phyloP scores from a whole-genome alignment of 2,329 filamentous ascomycete genomes.

The Pseudofabraea citricarpa region DNA sequence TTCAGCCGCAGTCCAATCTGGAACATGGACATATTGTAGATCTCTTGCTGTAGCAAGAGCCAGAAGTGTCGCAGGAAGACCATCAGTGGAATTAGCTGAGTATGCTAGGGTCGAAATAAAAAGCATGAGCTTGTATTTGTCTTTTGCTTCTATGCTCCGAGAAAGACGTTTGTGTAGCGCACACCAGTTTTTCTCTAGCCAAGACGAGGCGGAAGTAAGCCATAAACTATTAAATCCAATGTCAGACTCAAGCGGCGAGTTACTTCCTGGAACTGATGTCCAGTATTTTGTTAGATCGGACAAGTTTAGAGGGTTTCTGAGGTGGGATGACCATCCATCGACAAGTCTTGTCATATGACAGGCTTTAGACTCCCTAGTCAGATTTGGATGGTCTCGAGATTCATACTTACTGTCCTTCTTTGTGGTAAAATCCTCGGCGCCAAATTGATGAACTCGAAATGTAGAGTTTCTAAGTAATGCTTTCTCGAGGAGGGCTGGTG shows the following conservation, averaged over 20 bases:
- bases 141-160: conserved; percentile 1
- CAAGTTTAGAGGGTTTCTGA: conserved; percentile 17
- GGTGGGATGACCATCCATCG: conserved; percentile 17
- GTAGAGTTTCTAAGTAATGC: conserved; percentile 27
- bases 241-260: conserved; percentile 3
- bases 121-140: conserved; percentile 25
- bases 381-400: conserved; percentile 23
- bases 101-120: conserved; percentile 23
- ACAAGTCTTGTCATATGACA: conserved; percentile 14
- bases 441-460: conserved; percentile 30
- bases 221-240: too few species aligned
- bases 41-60: conserved; percentile 22
- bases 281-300: neutral
- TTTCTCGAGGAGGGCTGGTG: conserved; percentile 18
- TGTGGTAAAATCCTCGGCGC: conserved; percentile 31
- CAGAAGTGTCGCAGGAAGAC: conserved; percentile 26
- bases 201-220: too few species aligned
- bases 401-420: conserved; percentile 28
- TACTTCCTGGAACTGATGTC: too few species aligned
- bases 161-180: conserved; percentile 17
- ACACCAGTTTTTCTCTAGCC: conserved; percentile 19
- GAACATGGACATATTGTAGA: conserved; percentile 9
- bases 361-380: conserved; percentile 5
- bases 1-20: conserved; percentile 5
- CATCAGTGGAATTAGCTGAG: conserved; percentile 13